Evolutionary conservation across 805 yeast species (phyloP).

Genomic region (Wickerhamomyces hampshirensis): DNA sequence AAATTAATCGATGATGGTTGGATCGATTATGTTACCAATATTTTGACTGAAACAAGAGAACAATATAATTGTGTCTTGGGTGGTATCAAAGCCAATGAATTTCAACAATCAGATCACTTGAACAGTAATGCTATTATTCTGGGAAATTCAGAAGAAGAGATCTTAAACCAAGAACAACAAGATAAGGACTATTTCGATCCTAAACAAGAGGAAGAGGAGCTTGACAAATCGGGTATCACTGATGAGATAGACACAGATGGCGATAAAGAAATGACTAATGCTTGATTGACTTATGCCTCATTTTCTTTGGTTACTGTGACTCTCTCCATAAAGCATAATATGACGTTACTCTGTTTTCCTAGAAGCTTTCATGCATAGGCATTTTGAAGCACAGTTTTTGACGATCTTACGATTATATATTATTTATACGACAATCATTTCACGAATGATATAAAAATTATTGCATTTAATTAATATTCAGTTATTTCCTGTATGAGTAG

Average conservation of each 20-base stretch:
- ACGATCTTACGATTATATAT: too few species aligned
- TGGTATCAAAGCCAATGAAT: conserved; percentile 36
- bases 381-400: too few species aligned
- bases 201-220: not conserved
- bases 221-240: not conserved
- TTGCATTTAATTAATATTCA: too few species aligned
- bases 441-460: too few species aligned
- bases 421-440: too few species aligned
- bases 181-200: too few species aligned
- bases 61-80: conserved; percentile 87
- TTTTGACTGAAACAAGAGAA: conserved; percentile 74
- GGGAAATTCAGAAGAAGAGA: conserved; percentile 26
- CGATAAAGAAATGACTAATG: not conserved
- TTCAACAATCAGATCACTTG: conserved; percentile 19
- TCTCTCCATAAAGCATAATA: too few species aligned
- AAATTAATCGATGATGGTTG: conserved; percentile 43
- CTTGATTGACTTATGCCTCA: not conserved
- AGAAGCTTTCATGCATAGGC: too few species aligned
- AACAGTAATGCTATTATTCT: conserved; percentile 22
- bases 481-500: too few species aligned
- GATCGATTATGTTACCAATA: conserved; percentile 70
- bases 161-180: conserved; percentile 15
- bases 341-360: too few species aligned
- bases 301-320: conserved; percentile 42
- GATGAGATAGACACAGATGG: not conserved